phyloP scores from a whole-genome alignment of 495 filamentous ascomycete genomes.

The Podospora anserina region DNA sequence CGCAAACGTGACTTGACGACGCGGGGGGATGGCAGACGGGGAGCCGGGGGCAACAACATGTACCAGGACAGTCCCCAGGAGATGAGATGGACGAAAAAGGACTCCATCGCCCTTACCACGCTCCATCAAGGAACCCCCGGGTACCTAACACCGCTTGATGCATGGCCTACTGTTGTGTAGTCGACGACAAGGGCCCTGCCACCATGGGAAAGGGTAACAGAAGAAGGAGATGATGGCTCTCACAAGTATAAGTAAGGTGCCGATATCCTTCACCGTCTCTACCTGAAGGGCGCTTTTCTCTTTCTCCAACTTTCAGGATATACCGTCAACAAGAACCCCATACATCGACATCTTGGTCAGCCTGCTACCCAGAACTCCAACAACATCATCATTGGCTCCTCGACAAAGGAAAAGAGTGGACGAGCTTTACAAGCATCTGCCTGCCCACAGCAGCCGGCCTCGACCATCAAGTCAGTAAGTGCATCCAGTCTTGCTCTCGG shows the following conservation, averaged over 20 bases:
- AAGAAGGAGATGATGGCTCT: slow-evolving; percentile 1
- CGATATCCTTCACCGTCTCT: slow-evolving; percentile 15
- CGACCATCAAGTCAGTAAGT: neutral
- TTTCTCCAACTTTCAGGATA: neutral
- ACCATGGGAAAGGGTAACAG: slow-evolving; percentile 8
- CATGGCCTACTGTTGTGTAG: slow-evolving; percentile 12
- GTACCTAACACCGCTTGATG: slow-evolving; percentile 23
- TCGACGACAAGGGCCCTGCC: slow-evolving; percentile 10
- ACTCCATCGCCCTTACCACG: slow-evolving; percentile 1
- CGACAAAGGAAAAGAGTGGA: neutral
- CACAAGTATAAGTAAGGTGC: slow-evolving; percentile 27
- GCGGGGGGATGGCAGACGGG: neutral
- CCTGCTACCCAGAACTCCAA: neutral
- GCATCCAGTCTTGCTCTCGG: neutral
- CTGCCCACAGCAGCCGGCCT: neutral
- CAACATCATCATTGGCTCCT: neutral
- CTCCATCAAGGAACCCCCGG: slow-evolving; percentile 6
- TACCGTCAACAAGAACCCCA: slow-evolving; percentile 8
- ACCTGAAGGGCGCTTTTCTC: slow-evolving; percentile 1
- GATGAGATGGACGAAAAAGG: slow-evolving; percentile 2
- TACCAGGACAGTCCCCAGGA: slow-evolving; percentile 10
- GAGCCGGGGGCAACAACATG: slow-evolving; percentile 12
- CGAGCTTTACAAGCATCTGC: neutral
- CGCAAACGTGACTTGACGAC: slow-evolving; percentile 23
- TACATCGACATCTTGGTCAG: neutral